Evolutionary conservation across 169 alveolate genomes (phyloP), one percentile per base, ranked within the genome.

Genomic region (Cyclospora cayetanensis): DNA sequence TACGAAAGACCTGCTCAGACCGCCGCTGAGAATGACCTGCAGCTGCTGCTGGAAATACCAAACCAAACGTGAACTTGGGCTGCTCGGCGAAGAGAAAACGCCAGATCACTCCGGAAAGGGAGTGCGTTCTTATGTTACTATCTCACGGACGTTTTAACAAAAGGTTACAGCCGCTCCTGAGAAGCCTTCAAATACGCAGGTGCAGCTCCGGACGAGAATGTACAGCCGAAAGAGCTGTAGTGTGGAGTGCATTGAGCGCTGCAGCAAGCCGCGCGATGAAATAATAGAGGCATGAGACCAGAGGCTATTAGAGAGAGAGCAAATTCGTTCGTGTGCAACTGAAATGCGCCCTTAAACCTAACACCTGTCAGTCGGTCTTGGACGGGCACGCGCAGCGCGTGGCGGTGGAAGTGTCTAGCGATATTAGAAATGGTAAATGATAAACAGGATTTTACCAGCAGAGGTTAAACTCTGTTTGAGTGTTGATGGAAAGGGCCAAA

Each of bases 81-180:
- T n/a, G n/a, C n/a, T n/a, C n/a, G n/a, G n/a, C n/a, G n/a, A n/a
- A n/a, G n/a, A n/a, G n/a, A n/a, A n/a, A n/a, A n/a, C n/a, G n/a
- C n/a, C n/a, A n/a, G n/a, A n/a, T n/a, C n/a, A n/a, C n/a, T n/a
- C n/a, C n/a, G n/a, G n/a, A n/a, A n/a, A n/a, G n/a, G n/a, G n/a
- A n/a, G n/a, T n/a, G n/a, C n/a, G n/a, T n/a, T n/a, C n/a, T n/a
- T n/a, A n/a, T n/a, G n/a, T n/a, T n/a, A n/a, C n/a, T n/a, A n/a
- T n/a, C n/a, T n/a, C n/a, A n/a, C n/a, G n/a, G n/a, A n/a, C n/a
- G n/a, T n/a, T n/a, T n/a, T n/a, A n/a, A n/a, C n/a, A n/a, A n/a
- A n/a, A n/a, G n/a, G n/a, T n/a, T n/a, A 43, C 50, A 76, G 86
- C 86, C 86, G 46, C 86, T 76, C 86, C 86, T 76, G 68, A 76